Evolutionary conservation across 495 filamentous ascomycete species (phyloP), one percentile per base, ranked within the genome.

Genomic region (Daldinia vernicosa): DNA sequence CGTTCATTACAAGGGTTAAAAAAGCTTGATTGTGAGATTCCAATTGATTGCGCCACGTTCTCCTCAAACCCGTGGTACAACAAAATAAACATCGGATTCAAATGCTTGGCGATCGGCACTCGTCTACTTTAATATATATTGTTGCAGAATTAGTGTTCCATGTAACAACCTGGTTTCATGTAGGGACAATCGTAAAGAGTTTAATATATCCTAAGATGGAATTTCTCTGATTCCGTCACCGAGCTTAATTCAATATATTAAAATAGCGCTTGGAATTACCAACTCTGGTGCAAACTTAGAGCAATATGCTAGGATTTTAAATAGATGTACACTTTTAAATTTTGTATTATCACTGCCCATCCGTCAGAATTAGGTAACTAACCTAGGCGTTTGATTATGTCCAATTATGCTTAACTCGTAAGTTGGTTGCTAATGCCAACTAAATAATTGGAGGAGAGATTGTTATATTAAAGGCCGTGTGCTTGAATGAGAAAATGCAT

Each of bases 1-100:
- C 6, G 22, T 12, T 37, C 6, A 15, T 39, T 22, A 7, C 54
- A 57, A 57, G 54, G 54, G 54, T 28, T 30, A 53, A 28, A 53
- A 53, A 53, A 33, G n/a, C 19, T 33, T 57, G 30, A 57, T 27
- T 26, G 19, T 53, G 26, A 53, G 32, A 39, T 57, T 24, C n/a
- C 6, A 57, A 35, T 24, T 24, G 22, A 57, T 57, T 57, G 32
- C 33, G 54, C 54, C 54, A 19, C 54, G 9, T 37, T 39, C 54
- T 24, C 54, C 32, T 26, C 12, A 35, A 53, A 53, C 0, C 17
- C 9, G 43, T 6, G 19, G 50, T 28, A 53, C 26, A 30, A n/a
- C 50, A 30, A 53, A 30, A 53, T n/a, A 3, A 30, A 26, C 24
- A n/a, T 30, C 50, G 50, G 50, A 53, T 53, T 53, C 50, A 30